phyloP scores from a whole-genome alignment of 2,329 filamentous ascomycete genomes.

The Monosporascus sp. region DNA sequence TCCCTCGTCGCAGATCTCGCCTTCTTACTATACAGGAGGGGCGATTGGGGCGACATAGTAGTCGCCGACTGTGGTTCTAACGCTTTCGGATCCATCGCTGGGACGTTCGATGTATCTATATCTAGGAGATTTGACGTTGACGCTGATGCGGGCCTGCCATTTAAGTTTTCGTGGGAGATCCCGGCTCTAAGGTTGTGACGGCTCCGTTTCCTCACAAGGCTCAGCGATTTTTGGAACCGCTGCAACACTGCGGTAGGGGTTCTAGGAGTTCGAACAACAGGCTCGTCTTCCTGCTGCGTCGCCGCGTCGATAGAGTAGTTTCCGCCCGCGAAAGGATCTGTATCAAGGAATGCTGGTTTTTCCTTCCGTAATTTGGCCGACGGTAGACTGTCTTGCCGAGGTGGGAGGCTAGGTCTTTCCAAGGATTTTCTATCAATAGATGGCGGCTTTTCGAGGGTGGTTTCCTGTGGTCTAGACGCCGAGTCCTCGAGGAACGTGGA shows the following conservation, averaged over 20 bases:
- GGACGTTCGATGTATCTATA: slow-evolving; percentile 15
- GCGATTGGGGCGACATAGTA: slow-evolving; percentile 20
- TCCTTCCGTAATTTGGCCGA: slow-evolving; percentile 28
- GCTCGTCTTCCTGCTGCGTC: slow-evolving; percentile 20
- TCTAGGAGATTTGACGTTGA: slow-evolving; percentile 21
- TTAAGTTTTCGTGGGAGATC: slow-evolving; percentile 30
- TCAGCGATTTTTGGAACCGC: slow-evolving; percentile 44
- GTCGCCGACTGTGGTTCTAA: slow-evolving; percentile 18
- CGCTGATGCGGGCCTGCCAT: slow-evolving; percentile 19
- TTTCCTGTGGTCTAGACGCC: slow-evolving; percentile 24
- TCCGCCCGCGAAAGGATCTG: slow-evolving; percentile 47
- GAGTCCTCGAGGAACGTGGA: slow-evolving; percentile 38
- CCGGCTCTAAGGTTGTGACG: slow-evolving; percentile 39
- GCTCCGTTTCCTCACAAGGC: slow-evolving; percentile 51
- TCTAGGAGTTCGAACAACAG: slow-evolving; percentile 33
- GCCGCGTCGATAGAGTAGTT: slow-evolving; percentile 28
- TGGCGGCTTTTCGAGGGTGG: slow-evolving; percentile 12
- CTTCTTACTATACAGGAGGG: slow-evolving; percentile 46
- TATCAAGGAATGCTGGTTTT: slow-evolving; percentile 45
- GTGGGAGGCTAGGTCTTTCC: slow-evolving; percentile 28
- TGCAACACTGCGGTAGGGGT: slow-evolving; percentile 46
- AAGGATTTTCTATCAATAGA: slow-evolving; percentile 23
- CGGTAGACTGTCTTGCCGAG: slow-evolving; percentile 39
- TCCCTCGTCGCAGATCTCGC: slow-evolving; percentile 40
- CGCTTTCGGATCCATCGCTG: slow-evolving; percentile 28